Evolutionary conservation across 148 eudicot species (phyloP).

Genomic region (Selenicereus undatus): DNA sequence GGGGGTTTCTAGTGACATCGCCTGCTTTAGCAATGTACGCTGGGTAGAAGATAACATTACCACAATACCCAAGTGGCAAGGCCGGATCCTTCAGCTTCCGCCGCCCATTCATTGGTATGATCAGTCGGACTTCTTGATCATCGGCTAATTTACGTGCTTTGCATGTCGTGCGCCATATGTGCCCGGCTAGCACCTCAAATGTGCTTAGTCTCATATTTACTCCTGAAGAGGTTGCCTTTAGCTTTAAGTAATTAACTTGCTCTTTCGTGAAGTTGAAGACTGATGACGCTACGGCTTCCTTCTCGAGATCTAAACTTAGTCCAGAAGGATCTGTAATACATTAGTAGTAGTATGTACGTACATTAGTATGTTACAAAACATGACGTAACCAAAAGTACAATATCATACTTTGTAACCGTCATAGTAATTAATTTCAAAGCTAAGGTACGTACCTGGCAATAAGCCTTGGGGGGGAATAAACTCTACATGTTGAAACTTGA

Average conservation of each 20-base stretch:
- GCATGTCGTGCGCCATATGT: slow-evolving; percentile 22
- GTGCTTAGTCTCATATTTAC: slow-evolving; percentile 17
- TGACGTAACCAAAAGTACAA: too few species aligned
- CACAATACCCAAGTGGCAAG: slow-evolving; percentile 25
- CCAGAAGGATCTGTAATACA: background rate
- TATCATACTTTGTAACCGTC: too few species aligned
- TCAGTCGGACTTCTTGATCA: slow-evolving; percentile 21
- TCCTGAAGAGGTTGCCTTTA: background rate
- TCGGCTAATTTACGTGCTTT: slow-evolving; percentile 14
- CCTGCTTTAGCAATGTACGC: slow-evolving; percentile 12
- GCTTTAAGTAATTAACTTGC: slow-evolving; percentile 16
- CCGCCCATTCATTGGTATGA: slow-evolving; percentile 21
- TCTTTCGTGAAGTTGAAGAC: slow-evolving; percentile 16
- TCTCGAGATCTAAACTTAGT: background rate
- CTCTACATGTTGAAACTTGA: slow-evolving; percentile 33
- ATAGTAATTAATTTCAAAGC: too few species aligned
- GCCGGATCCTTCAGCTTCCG: slow-evolving; percentile 9
- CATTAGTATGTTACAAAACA: background rate
- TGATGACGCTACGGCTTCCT: background rate
- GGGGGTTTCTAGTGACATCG: slow-evolving; percentile 5
- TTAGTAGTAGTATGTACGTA: too few species aligned
- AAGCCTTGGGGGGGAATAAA: slow-evolving; percentile 20
- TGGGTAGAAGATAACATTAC: slow-evolving; percentile 19
- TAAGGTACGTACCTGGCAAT: too few species aligned
- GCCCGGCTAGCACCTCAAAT: slow-evolving; percentile 24